These are phyloP conservation scores for Stagonosporopsis tanaceti DNA, from an alignment of 2,329 filamentous ascomycete species.

Conservation along the genomic window DNA sequence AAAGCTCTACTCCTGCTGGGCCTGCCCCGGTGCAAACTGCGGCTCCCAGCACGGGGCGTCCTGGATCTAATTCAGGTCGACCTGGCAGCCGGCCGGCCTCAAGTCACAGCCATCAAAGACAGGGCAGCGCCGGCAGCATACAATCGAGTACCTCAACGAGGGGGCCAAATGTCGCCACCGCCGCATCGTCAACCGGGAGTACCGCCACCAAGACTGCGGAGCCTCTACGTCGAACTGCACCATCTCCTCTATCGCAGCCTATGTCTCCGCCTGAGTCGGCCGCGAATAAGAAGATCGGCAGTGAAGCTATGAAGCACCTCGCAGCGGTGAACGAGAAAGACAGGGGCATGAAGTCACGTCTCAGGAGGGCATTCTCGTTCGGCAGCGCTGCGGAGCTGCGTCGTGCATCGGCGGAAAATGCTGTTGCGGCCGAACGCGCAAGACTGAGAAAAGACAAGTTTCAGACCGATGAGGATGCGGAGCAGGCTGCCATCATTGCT, in stretches of 20 bases:
- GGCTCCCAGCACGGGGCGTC: constrained; percentile 30
- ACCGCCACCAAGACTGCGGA: constrained; percentile 46
- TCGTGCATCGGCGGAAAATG: constrained; percentile 74
- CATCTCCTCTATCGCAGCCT: constrained; percentile 58
- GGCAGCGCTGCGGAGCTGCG: constrained; percentile 91
- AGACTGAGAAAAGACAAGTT: constrained; percentile 61
- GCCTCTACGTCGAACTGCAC: constrained; percentile 52
- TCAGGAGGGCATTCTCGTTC: constrained; percentile 94
- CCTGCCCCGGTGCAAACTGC: constrained; percentile 22
- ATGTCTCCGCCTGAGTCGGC: constrained; percentile 48
- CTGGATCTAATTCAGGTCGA: constrained; percentile 41
- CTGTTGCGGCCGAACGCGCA: constrained; percentile 56
- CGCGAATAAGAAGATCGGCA: constrained; percentile 48
- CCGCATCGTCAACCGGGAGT: constrained; percentile 29
- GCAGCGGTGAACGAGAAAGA: constrained; percentile 88
- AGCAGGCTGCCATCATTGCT: constrained; percentile 89
- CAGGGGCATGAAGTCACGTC: constrained; percentile 82
- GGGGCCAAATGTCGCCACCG: constrained; percentile 17
- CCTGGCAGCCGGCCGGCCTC: constrained; percentile 42
- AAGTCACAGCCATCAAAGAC: constrained; percentile 47
- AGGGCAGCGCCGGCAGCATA: constrained; percentile 50
- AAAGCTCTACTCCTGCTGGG: constrained; percentile 25
- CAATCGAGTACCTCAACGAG: constrained; percentile 45
- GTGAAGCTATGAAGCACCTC: constrained; percentile 83
- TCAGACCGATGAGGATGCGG: constrained; percentile 76